Conservation (phyloP, 2,329 filamentous ascomycete genomes). For the Conoideocrella luteorostrata region DNA sequence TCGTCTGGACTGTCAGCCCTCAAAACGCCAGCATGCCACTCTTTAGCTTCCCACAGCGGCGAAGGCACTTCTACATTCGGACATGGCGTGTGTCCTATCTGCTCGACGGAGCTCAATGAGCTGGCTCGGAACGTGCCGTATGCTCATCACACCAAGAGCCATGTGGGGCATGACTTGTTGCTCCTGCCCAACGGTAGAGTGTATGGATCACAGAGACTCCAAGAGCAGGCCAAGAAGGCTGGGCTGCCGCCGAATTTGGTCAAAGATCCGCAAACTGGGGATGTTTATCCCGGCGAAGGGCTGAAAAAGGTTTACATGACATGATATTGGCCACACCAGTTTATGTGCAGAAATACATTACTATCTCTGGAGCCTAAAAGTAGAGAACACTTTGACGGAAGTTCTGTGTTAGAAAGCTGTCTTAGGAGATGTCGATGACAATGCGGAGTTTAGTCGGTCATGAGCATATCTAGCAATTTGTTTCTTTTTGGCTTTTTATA, state of each 20-base stretch:
- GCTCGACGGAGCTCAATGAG: slow-evolving; percentile 89
- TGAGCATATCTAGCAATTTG: too few relatives aligned
- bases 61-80: slow-evolving; percentile 41
- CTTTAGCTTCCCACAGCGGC: slow-evolving; percentile 41
- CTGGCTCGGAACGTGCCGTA: slow-evolving; percentile 86
- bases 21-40: slow-evolving; percentile 92
- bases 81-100: slow-evolving; percentile 86
- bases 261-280: slow-evolving; percentile 72
- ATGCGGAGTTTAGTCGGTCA: too few relatives aligned
- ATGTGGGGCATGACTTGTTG: slow-evolving; percentile 80
- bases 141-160: slow-evolving; percentile 89
- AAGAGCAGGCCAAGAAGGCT: slow-evolving; percentile 73
- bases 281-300: slow-evolving; percentile 54
- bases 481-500: too few relatives aligned
- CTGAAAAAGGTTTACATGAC: slow-evolving; percentile 90
- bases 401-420: too few relatives aligned
- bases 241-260: slow-evolving; percentile 61
- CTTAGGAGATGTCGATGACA: too few relatives aligned
- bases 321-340: too few relatives aligned
- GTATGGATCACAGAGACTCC: slow-evolving; percentile 69
- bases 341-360: too few relatives aligned
- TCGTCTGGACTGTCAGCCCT: slow-evolving; percentile 87
- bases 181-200: slow-evolving; percentile 82
- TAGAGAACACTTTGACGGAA: too few relatives aligned
- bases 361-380: too few relatives aligned